Evolutionary conservation across 768 basidiomycete genomes (phyloP).

Genomic region (Brasilioporus rufonigricans): DNA sequence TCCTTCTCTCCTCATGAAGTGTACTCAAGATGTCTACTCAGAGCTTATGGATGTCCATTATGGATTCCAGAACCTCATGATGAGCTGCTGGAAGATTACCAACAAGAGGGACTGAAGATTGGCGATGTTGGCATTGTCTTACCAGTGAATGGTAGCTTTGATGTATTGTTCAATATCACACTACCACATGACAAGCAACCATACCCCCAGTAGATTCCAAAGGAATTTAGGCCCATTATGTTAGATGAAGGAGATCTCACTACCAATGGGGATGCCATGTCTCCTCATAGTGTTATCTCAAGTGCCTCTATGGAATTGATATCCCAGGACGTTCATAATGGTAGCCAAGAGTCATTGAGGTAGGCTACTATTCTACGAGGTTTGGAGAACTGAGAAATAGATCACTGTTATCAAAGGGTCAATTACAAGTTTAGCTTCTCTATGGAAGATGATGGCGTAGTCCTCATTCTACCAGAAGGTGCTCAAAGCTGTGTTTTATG

Average conservation of each 20-base stretch:
- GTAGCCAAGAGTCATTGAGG: background rate
- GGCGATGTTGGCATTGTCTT: background rate
- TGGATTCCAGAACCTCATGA: background rate
- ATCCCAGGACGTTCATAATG: background rate
- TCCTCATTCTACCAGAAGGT: background rate
- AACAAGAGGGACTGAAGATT: background rate
- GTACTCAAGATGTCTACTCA: background rate
- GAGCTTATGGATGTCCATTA: background rate
- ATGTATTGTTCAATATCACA: background rate
- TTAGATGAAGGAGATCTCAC: background rate
- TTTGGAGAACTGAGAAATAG: background rate
- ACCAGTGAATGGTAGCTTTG: background rate
- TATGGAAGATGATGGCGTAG: background rate
- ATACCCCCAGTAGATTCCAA: background rate
- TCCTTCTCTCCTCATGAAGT: background rate
- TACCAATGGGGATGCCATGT: background rate
- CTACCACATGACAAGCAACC: background rate
- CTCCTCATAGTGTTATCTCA: background rate
- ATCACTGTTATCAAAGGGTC: background rate
- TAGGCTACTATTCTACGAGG: background rate
- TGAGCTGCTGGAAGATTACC: background rate
- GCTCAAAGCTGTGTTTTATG: background rate
- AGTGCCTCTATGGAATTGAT: background rate
- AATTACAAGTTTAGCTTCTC: background rate
- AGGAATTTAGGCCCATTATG: background rate